Evolutionary conservation across 2,329 filamentous ascomycete species (phyloP), one percentile per base, ranked within the genome.

Genomic region (Huntiella omanensis): DNA sequence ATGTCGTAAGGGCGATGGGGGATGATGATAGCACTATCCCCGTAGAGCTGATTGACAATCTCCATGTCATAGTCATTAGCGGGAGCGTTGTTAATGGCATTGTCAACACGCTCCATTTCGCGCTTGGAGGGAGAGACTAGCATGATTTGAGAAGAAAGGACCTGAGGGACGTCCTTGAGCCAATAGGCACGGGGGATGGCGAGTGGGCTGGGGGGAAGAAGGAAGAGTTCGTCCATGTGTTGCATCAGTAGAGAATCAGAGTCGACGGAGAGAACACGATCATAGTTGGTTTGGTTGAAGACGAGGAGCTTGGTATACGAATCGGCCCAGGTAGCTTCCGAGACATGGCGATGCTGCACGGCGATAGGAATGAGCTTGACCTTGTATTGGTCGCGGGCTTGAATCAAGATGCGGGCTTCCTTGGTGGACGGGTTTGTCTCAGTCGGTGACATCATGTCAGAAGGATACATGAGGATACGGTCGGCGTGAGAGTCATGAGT

Each of bases 171-270:
- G 0, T 69, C 69, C 10, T 71, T 63, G 4, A 73, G 62, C 78
- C 78, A 82, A 58, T 83, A 82, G n/a, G 77, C 78, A 15, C 75
- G 71, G 3, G 78, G 75, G 70, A 82, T 77, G 10, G 77, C 76
- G 13, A 78, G 67, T 2, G 69, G 63, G 4, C 69, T 65, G 2
- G 63, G 56, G 0, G 78, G 78, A 5, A 80, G 64, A 38, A 78
- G 67, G 61, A 83, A 83, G 2, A 83, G 67, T 53, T 83, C 77
- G 56, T 83, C 79, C 63, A 82, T 68, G 35, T 65, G 61, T 49
- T 74, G 62, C 6, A 78, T 64, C 7, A 82, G 60, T 2, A 69
- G 72, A 22, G 71, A 64, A 55, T 82, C 77, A 22, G 74, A 77
- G 59, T 82, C 63, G 12, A 64, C 55, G 48, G 75, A 71, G 12